Conservation (phyloP, 1,284 basidiomycete species). For the Fomitiporia mediterranea region DNA sequence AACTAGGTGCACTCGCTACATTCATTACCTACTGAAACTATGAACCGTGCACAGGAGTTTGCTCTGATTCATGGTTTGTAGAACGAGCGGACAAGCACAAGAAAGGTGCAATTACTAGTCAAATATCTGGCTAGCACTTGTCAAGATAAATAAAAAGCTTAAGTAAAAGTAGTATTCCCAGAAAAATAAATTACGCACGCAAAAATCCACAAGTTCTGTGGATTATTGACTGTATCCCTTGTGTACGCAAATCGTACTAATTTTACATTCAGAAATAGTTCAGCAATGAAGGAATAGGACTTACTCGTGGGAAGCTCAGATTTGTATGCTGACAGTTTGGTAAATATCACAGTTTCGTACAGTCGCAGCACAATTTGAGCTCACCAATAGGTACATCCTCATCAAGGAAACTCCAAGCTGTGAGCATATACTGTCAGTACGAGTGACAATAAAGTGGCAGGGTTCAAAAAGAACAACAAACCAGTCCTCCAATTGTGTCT, state of each 20-base stretch:
- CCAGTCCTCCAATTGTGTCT: constrained; percentile 56
- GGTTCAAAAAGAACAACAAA: constrained; percentile 14
- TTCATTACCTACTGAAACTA: too few species aligned
- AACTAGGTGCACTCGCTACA: too few species aligned
- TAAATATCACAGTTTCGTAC: constrained; percentile 35
- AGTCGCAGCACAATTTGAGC: constrained; percentile 16
- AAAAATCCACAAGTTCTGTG: constrained; percentile 55
- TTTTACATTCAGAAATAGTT: neutral
- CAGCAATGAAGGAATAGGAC: constrained; percentile 1
- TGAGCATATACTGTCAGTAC: neutral
- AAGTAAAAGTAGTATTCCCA: too few species aligned
- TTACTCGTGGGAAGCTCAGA: constrained; percentile 34
- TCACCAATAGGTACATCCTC: constrained; percentile 41
- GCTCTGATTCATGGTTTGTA: too few species aligned
- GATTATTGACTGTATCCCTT: constrained; percentile 57
- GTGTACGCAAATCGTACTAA: constrained; percentile 61
- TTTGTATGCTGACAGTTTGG: constrained; percentile 25
- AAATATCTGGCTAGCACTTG: too few species aligned
- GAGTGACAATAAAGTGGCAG: neutral
- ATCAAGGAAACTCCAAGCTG: constrained; percentile 41
- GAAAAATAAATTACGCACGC: constrained; percentile 35
- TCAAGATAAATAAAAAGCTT: too few species aligned
- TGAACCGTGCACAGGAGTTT: too few species aligned
- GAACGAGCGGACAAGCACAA: too few species aligned
- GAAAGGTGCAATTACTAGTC: too few species aligned